These are phyloP conservation scores for Gnetum montanum DNA, from an alignment of 75 land plant species.

Conservation along the genomic window DNA sequence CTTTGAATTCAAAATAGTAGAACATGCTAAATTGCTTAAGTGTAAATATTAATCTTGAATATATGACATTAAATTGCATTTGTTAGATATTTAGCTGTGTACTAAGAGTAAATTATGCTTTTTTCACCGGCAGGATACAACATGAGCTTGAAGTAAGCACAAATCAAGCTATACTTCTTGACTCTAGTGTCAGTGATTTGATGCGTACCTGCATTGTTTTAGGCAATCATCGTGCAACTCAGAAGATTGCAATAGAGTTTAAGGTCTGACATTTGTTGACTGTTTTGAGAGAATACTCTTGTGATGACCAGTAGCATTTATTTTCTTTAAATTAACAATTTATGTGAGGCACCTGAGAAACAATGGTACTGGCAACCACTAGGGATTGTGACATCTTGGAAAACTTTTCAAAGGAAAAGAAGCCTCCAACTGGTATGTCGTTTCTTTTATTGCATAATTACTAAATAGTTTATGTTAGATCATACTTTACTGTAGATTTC, in stretches of 20 bases:
- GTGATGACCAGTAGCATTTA: conserved; percentile 1
- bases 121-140: conserved; percentile 62
- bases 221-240: conserved; percentile 71
- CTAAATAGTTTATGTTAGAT: too few relatives aligned
- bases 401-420: conserved; percentile 83
- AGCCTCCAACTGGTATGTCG: conserved; percentile 90
- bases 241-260: conserved; percentile 62
- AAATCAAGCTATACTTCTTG: conserved; percentile 84
- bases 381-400: conserved; percentile 90
- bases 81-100: too few relatives aligned
- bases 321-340: not conserved
- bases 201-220: conserved; percentile 88
- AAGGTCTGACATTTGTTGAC: conserved; percentile 46
- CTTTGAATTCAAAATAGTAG: conserved; percentile 80
- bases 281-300: too few relatives aligned
- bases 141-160: conserved; percentile 80
- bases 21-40: conserved; percentile 88
- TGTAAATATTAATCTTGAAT: too few relatives aligned
- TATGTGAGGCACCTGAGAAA: conserved; percentile 80
- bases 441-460: too few relatives aligned
- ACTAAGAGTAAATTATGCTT: too few relatives aligned
- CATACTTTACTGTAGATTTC: too few relatives aligned
- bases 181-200: conserved; percentile 91
- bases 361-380: conserved; percentile 85
- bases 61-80: too few relatives aligned